Base-by-base conservation (phyloP, 2,329 filamentous ascomycete species). In the Monosporascus ibericus region DNA sequence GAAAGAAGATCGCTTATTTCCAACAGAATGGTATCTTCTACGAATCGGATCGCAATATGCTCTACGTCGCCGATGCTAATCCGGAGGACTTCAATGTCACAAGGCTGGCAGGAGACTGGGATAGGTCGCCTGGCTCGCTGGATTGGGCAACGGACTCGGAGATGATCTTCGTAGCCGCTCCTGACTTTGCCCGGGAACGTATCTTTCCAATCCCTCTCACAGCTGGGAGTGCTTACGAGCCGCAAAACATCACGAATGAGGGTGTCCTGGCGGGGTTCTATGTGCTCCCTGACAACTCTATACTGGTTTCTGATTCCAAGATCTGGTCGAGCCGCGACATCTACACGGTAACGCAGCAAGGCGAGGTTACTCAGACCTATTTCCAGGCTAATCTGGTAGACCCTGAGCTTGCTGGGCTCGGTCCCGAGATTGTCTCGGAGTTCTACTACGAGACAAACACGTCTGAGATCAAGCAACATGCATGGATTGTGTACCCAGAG, bases 1-100 rank as follows among this genome's bases (percentile, higher is more conserved):
- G 83, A 46, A 75, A 72, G 47, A 72, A 75, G 48, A 69, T 82
- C 42, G 82, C 80, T 4, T 87, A 86, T 60, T 65, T 86, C 49
- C 79, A 81, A 58, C 85, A 84, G 81, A 74, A 76, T 53, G 75
- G 75, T 2, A 76, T 80, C 52, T 72, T 75, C 8, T 86, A 87
- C 60, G 83, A 87, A 63, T 66, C 67, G 18, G 67, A 69, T 49
- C 67, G 66, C n/a, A 63, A 59, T 48, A 68, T 67, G 24, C 47
- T 69, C 11, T 69, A 69, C 50, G 58, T 69, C 20, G 66, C 67
- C 39, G 55, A 62, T 34, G 72, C 79, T 2, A 78, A 86, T 62
- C 75, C 78, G 58, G 69, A 70, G 3, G 63, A 76, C 46, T 78
- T 76, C 54, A 63, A 68, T 34, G 63, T 69, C 37, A 65, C 58